Conservation (phyloP, 257 asterid species). For the Mitragyna speciosa region DNA sequence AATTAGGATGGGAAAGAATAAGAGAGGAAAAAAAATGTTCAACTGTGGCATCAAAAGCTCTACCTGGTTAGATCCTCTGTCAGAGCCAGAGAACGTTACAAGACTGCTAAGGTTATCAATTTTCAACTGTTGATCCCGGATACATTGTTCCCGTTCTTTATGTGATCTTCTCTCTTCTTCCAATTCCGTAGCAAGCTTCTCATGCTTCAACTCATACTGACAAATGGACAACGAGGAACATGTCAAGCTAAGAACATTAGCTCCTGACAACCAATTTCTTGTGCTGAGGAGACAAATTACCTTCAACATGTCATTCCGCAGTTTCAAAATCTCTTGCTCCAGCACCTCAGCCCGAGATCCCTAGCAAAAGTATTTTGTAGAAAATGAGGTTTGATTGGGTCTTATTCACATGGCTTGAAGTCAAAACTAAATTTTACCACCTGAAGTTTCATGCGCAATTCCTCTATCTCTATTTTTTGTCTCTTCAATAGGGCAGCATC, state of each 20-base stretch:
- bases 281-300: constrained; percentile 33
- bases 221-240: constrained; percentile 17
- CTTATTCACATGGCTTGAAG: constrained; percentile 7
- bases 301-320: constrained; percentile 95
- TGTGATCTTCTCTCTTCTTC: constrained; percentile 96
- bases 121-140: constrained; percentile 77
- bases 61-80: constrained; percentile 55
- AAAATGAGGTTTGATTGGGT: constrained; percentile 1
- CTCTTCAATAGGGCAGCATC: constrained; percentile 93
- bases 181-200: constrained; percentile 80
- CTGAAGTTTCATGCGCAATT: constrained; percentile 82
- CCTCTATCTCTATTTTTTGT: constrained; percentile 90
- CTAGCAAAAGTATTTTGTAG: constrained; percentile 33
- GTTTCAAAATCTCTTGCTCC: constrained; percentile 89
- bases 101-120: constrained; percentile 63
- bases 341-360: constrained; percentile 89
- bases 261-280: background rate
- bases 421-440: constrained; percentile 33
- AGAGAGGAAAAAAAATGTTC: background rate
- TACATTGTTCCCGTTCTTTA: constrained; percentile 66
- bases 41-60: constrained; percentile 14
- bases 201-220: constrained; percentile 85
- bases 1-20: constrained; percentile 10
- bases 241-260: background rate
- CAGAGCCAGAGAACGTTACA: constrained; percentile 29